Evolutionary conservation across 108 stramenopile species (phyloP).

Genomic region (Fragilariopsis cylindrus): DNA sequence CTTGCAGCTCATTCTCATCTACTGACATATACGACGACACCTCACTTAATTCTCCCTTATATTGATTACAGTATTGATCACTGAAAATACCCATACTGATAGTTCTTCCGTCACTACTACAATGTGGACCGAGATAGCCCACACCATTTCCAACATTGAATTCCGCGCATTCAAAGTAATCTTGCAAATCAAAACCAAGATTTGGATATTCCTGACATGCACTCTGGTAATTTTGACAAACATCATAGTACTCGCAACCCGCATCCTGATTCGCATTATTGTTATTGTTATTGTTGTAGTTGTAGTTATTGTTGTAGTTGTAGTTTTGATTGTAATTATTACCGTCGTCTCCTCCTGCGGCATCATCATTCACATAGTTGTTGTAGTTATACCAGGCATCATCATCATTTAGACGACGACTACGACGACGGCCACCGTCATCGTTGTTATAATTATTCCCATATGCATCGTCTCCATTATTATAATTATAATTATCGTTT

Average conservation of each 20-base stretch:
- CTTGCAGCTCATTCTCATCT: slow-evolving; percentile 30
- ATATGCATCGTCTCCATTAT: not conserved
- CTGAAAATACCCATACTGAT: slow-evolving; percentile 76
- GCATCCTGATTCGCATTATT: not conserved
- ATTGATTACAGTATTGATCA: slow-evolving; percentile 74
- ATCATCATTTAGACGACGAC: slow-evolving; percentile 13
- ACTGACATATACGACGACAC: slow-evolving; percentile 39
- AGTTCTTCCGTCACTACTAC: slow-evolving; percentile 62
- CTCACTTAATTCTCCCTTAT: slow-evolving; percentile 45
- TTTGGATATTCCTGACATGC: slow-evolving; percentile 54
- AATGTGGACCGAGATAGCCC: slow-evolving; percentile 74
- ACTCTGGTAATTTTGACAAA: slow-evolving; percentile 37
- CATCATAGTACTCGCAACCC: slow-evolving; percentile 40
- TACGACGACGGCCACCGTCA: slow-evolving; percentile 2
- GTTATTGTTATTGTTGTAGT: not conserved
- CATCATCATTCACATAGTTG: slow-evolving; percentile 13
- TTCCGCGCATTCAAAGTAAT: slow-evolving; percentile 46
- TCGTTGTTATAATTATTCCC: slow-evolving; percentile 11
- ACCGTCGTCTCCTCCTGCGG: slow-evolving; percentile 16
- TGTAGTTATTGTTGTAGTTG: not conserved
- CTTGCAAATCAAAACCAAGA: slow-evolving; percentile 28
- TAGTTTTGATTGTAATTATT: slow-evolving; percentile 10
- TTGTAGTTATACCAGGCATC: slow-evolving; percentile 15
- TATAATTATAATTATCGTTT: slow-evolving; percentile 11
- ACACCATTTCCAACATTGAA: slow-evolving; percentile 42